Evolutionary conservation across 768 basidiomycete species (phyloP), one percentile per base, ranked within the genome.

Genomic region (Russula vinacea): DNA sequence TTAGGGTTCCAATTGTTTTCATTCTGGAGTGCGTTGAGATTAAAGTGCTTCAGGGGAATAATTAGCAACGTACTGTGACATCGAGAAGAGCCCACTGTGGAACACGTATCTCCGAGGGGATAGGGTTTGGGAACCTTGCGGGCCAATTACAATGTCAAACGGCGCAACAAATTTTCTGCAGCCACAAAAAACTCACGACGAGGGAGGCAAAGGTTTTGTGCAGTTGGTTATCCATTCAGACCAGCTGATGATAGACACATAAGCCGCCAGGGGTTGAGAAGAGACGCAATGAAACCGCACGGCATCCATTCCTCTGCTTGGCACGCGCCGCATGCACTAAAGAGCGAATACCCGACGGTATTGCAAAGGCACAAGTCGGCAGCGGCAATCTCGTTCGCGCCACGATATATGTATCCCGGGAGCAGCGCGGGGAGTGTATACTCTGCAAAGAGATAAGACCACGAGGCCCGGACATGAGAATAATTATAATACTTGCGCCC

Each of bases 251-350:
- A 16, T 9, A 29, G 39, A 40, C 10, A 40, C 13, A 26, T 47
- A 13, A 47, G 24, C 19, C 9, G 5, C 19, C 6, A 24, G n/a
- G 47, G 9, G 4, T 24, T 13, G 22, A 24, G 45, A 24, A 10
- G 11, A 44, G 19, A 9, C 1, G n/a, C 22, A 5, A 47, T 16
- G 37, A 39, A 39, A n/a, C 11, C 62, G 7, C 16, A 64, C 58
- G 35, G 19, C 3, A 8, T 40, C 44, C n/a, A 64, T 0, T 6
- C 5, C 9, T 1, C 1, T 22, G 29, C 37, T 19, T 64, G 63
- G 19, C 47, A 62, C 22, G 19, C 54, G 3, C 26, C 61, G 19
- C 61, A 62, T 11, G 61, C 61, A 17, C 61, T 62, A 7, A 56
- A 1, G 33, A 62, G 60, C 1, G 39, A 53, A 33, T 52, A 35